These are phyloP conservation scores for Aurantiochytrium sp. DNA, from an alignment of 108 stramenopile species.

Conservation along the genomic window DNA sequence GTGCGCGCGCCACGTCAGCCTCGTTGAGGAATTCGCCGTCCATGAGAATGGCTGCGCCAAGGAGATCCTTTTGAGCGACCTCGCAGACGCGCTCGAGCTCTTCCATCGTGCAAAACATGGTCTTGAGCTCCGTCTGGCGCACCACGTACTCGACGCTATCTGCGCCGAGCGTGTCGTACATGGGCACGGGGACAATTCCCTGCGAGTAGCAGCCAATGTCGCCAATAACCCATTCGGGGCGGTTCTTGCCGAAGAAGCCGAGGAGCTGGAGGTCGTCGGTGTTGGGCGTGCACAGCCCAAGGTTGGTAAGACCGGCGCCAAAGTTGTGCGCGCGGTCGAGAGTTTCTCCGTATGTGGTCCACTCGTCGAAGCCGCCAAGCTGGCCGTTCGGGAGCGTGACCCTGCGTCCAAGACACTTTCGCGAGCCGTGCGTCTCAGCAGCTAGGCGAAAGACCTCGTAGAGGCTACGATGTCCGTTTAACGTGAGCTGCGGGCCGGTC, in stretches of 20 bases:
- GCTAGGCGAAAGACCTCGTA: slow-evolving; percentile 33
- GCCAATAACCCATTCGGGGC: slow-evolving; percentile 81
- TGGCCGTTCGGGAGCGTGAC: slow-evolving; percentile 24
- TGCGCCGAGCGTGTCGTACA: slow-evolving; percentile 88
- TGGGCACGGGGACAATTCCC: slow-evolving; percentile 73
- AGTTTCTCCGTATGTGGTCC: slow-evolving; percentile 35
- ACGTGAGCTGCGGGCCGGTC: slow-evolving; percentile 15
- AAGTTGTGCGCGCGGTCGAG: slow-evolving; percentile 31
- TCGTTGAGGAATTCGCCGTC: neutral
- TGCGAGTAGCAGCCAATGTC: slow-evolving; percentile 75
- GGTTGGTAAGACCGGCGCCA: slow-evolving; percentile 33
- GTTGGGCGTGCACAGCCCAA: slow-evolving; percentile 38
- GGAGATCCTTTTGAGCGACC: slow-evolving; percentile 22
- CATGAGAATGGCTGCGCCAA: neutral
- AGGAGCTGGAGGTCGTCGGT: slow-evolving; percentile 38
- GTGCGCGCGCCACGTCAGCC: neutral
- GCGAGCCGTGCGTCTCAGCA: slow-evolving; percentile 23
- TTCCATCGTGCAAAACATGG: slow-evolving; percentile 65
- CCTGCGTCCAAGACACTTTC: slow-evolving; percentile 33
- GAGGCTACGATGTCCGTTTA: slow-evolving; percentile 21
- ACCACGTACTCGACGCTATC: slow-evolving; percentile 76
- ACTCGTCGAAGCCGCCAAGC: slow-evolving; percentile 25
- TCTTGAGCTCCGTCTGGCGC: slow-evolving; percentile 63
- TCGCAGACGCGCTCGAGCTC: slow-evolving; percentile 63
- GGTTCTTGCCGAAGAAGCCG: slow-evolving; percentile 83